phyloP scores from a whole-genome alignment of 176 grass and related monocot genomes.

The Eleusine coracana region DNA sequence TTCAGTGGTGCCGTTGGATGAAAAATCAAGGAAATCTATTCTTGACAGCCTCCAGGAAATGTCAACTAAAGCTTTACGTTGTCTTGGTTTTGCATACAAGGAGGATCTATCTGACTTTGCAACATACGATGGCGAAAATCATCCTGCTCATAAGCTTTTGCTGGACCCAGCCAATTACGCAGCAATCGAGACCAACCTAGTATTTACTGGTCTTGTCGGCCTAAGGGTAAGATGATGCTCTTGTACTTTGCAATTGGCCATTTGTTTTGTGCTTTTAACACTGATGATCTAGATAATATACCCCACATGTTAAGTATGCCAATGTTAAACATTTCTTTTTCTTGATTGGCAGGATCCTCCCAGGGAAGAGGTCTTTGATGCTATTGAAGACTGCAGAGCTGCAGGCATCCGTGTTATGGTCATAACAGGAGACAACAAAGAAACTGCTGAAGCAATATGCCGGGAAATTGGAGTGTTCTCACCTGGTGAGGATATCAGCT shows the following conservation, averaged over 20 bases:
- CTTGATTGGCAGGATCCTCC: conserved; percentile 78
- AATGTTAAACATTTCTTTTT: background rate
- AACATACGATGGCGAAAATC: conserved; percentile 89
- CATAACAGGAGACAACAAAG: conserved; percentile 99
- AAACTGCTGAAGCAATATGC: conserved; percentile 98
- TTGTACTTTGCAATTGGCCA: background rate
- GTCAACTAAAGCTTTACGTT: conserved; percentile 92
- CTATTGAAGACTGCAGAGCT: conserved; percentile 97
- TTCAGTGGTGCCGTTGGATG: conserved; percentile 69
- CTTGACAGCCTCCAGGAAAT: conserved; percentile 76
- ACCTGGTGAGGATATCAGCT: conserved; percentile 73
- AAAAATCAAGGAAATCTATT: conserved; percentile 62
- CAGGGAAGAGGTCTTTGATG: conserved; percentile 83
- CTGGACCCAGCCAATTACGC: conserved; percentile 93
- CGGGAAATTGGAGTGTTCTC: conserved; percentile 87
- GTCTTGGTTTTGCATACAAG: conserved; percentile 95
- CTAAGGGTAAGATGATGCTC: conserved; percentile 65
- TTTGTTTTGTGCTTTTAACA: background rate
- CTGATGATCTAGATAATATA: background rate
- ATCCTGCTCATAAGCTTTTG: conserved; percentile 92
- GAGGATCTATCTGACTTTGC: conserved; percentile 77
- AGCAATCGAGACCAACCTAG: conserved; percentile 73
- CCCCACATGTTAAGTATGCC: background rate
- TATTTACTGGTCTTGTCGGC: conserved; percentile 82
- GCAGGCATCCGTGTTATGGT: conserved; percentile 97